Conservation (phyloP, 2,329 filamentous ascomycete genomes). For the Apiospora sp. region DNA sequence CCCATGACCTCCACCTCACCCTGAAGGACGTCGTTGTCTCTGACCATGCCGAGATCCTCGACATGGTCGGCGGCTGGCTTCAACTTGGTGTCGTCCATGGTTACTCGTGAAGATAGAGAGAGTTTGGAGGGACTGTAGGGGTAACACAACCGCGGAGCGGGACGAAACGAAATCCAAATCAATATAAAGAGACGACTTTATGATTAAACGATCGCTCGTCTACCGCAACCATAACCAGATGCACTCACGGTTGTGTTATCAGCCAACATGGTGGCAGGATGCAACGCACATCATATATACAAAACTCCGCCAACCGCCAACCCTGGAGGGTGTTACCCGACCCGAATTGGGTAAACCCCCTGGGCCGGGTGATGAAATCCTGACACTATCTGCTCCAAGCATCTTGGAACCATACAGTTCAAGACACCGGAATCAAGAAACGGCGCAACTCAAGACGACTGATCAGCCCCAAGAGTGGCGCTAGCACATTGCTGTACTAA, state of each 20-base stretch:
- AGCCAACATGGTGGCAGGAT: not conserved
- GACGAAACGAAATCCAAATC: not conserved
- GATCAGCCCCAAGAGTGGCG: not conserved
- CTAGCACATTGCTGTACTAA: not conserved
- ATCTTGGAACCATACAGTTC: not conserved
- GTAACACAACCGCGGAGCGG: not conserved
- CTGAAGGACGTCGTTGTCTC: not conserved
- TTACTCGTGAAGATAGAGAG: not conserved
- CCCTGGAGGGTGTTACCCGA: not conserved
- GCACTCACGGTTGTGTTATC: not conserved
- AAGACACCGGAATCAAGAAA: constrained; percentile 3
- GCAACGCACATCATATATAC: constrained; percentile 9
- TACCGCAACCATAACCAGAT: not conserved
- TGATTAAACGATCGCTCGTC: not conserved
- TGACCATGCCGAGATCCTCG: constrained; percentile 1
- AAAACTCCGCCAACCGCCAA: not conserved
- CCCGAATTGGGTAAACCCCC: not conserved
- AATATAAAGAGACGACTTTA: not conserved
- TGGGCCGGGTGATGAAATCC: not conserved
- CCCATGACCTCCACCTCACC: constrained; percentile 29
- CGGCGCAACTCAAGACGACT: not conserved
- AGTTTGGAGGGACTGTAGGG: not conserved
- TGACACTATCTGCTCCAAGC: not conserved
- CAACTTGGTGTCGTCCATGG: constrained; percentile 1
- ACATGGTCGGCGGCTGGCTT: constrained; percentile 12